Evolutionary conservation across 495 filamentous ascomycete genomes (phyloP), one percentile per base, ranked within the genome.

Genomic region (Tuber indicum): DNA sequence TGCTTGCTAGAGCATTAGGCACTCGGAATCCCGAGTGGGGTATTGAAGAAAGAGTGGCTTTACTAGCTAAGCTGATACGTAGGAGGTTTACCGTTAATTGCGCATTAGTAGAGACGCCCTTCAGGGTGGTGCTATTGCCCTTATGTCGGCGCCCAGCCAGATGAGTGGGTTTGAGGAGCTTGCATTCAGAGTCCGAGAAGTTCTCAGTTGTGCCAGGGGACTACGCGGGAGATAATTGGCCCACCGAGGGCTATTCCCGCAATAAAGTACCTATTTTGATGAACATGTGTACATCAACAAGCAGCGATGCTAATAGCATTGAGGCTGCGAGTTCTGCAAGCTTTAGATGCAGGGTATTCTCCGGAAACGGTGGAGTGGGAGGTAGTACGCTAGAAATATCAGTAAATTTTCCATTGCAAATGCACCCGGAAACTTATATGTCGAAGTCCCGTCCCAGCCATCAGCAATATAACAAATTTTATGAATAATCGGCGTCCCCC

Each of bases 21-120:
- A 5, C 39, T 41, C 39, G 39, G 1, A 5, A 41, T 1, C 39
- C 39, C 4, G 39, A 41, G 39, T 41, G 39, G 39, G 39, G 39
- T 41, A 5, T 0, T 41, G 39, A 5, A 41, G 39, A 41, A 41
- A 41, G 2, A 41, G 39, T 41, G 39, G 39, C 39, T 41, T 91
- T 88, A 19, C 94, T 95, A 32, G 90, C 91, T 85, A 96, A 94
- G 73, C 93, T 93, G 74, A 94, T 90, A 52, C 94, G 91, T 42
- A 97, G 91, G 19, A 97, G 88, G 6, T 94, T 97, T 70, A 97
- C 84, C 0, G 93, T 92, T 21, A 97, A 87, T 79, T 96, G 94
- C 26, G 93, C 93, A 82, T 97, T 96, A 5, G 94, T 97, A 0
- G 94, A 94, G 52, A 94, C 89, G n/a, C 92, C 92, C 81, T 92